A percentile compares a stretch with the other conserved stretches of the same genome.
These are phyloP conservation scores for Trichomonas vaginalis DNA, from an alignment of 208 protist species.

Conservation along the genomic window DNA sequence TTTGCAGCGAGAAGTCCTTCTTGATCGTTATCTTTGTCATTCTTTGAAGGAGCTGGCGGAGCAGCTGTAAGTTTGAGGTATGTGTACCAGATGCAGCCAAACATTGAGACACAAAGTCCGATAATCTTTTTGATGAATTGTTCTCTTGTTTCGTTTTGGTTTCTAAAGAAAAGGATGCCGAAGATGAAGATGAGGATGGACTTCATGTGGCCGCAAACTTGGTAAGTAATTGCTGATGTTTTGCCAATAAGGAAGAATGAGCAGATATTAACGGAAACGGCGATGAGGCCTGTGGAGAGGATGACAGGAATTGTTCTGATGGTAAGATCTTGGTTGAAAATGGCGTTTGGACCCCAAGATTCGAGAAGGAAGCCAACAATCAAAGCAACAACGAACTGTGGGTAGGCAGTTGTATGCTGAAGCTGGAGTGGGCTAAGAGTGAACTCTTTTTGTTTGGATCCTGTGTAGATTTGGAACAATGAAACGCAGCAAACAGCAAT, in stretches of 20 bases:
- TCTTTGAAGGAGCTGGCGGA: neutral
- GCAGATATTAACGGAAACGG: constrained; percentile 21
- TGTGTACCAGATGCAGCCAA: neutral
- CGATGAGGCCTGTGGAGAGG: constrained; percentile 10
- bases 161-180: constrained; percentile 20
- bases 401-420: neutral
- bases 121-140: neutral
- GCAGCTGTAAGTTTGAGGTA: neutral
- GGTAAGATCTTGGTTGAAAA: neutral
- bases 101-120: neutral
- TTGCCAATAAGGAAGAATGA: constrained; percentile 24
- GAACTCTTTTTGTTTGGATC: constrained; percentile 14
- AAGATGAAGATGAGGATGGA: constrained; percentile 22
- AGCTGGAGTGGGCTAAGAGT: neutral
- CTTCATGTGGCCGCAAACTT: constrained; percentile 29
- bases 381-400: neutral
- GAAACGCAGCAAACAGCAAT: neutral
- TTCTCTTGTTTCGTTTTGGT: neutral
- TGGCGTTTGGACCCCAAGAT: neutral
- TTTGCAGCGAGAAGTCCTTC: no score
- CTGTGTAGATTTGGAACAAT: neutral
- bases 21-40: no score
- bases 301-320: neutral
- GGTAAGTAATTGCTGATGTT: constrained; percentile 29
- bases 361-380: neutral